phyloP scores from a whole-genome alignment of 208 protist species.

The Ichthyophonus hoferi region DNA sequence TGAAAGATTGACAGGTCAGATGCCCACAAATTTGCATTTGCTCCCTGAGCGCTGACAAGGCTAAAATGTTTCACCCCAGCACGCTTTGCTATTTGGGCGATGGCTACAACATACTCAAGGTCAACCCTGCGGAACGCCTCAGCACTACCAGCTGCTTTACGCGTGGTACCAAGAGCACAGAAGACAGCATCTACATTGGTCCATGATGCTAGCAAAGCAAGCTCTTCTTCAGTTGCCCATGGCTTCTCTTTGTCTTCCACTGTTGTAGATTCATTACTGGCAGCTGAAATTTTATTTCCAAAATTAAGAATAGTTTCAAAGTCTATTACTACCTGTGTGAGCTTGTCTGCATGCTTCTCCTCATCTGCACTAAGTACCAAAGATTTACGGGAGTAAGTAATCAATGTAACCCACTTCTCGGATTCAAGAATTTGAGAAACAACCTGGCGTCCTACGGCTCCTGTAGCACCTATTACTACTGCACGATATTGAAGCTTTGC shows the following conservation, averaged over 20 bases:
- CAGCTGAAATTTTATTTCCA: too few species aligned
- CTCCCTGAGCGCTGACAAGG: not conserved
- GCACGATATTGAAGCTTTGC: too few species aligned
- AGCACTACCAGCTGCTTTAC: not conserved
- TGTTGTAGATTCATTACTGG: too few species aligned
- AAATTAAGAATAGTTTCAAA: not conserved
- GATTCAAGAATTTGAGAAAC: not conserved
- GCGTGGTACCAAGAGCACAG: not conserved
- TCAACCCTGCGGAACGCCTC: not conserved
- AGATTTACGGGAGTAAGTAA: not conserved
- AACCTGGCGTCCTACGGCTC: not conserved
- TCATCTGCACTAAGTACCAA: not conserved
- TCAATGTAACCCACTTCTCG: not conserved
- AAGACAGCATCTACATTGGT: not conserved
- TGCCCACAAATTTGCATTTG: not conserved
- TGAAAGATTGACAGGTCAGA: not conserved
- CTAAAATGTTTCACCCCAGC: not conserved
- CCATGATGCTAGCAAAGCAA: too few species aligned
- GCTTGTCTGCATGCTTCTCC: not conserved
- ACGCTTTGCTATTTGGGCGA: not conserved
- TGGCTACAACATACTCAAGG: not conserved
- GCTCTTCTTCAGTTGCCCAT: too few species aligned
- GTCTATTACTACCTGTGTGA: not conserved
- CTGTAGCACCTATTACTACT: not conserved
- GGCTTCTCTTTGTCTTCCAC: too few species aligned